Evolutionary conservation across 306 rosid genomes (phyloP).

Genomic region (Boehmeria nivea): DNA sequence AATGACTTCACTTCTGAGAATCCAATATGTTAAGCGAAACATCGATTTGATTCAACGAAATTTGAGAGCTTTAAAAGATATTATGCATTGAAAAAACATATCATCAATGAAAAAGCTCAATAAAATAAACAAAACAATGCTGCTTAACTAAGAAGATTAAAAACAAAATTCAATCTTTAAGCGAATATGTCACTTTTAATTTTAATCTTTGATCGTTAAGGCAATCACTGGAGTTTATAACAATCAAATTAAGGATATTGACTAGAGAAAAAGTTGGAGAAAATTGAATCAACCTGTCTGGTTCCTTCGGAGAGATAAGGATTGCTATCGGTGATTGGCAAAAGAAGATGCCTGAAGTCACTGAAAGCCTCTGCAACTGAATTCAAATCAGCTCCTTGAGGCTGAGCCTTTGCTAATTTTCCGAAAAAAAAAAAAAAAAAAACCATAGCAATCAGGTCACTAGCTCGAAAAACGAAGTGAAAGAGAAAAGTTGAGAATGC

Average conservation of each 20-base stretch:
- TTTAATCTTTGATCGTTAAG: too few relatives aligned
- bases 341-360: slow-evolving; percentile 71
- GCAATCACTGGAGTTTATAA: too few relatives aligned
- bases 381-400: slow-evolving; percentile 55
- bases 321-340: slow-evolving; percentile 81
- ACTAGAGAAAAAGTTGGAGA: neutral
- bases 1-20: too few relatives aligned
- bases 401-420: slow-evolving; percentile 43
- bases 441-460: neutral
- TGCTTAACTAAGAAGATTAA: too few relatives aligned
- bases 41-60: too few relatives aligned
- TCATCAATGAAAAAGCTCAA: too few relatives aligned
- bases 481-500: neutral
- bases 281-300: slow-evolving; percentile 46
- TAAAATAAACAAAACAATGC: too few relatives aligned
- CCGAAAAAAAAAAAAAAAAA: neutral
- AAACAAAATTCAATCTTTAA: too few relatives aligned
- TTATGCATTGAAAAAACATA: too few relatives aligned
- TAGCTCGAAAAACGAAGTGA: neutral
- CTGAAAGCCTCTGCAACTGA: slow-evolving; percentile 52
- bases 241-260: neutral
- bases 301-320: slow-evolving; percentile 85
- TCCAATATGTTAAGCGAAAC: too few relatives aligned
- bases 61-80: too few relatives aligned
- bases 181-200: too few relatives aligned